Evolutionary conservation across 768 basidiomycete species (phyloP), one percentile per base, ranked within the genome.

Genomic region (Mycena indigotica): DNA sequence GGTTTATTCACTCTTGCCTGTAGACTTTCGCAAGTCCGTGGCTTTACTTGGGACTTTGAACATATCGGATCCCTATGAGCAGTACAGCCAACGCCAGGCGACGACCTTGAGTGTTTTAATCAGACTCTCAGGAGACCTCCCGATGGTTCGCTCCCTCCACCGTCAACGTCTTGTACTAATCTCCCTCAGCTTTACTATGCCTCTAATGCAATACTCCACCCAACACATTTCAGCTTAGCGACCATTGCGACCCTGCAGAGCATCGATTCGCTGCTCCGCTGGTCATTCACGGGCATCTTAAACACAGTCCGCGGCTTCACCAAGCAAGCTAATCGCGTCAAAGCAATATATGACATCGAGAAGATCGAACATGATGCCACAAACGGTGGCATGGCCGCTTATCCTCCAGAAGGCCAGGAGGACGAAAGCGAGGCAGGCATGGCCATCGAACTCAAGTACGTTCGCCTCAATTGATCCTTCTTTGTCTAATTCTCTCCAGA

Each of bases 401-500:
- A 63, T 51, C 61, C 61, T 3, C 61, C 61, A 1, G 19, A 53
- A 6, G 57, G 30, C 38, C 23, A 30, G 25, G 57, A 45, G 6
- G 51, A 59, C n/a, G 61, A 45, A 4, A 51, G 56, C n/a, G 61
- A 49, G 39, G 19, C 49, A 3, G 61, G 61, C 35, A 59, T 63
- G 57, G 50, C 61, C 5, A 39, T 59, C 35, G 57, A 63, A 52
- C 29, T 59, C 25, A 53, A 40, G 61, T 56, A 48, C 24, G 52
- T 53, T 12, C 19, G 17, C 23, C 17, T 17, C 1, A 15, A 30
- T 21, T 41, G 28, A 12, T 30, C 29, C 19, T 40, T 56, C 26
- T 56, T n/a, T n/a, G n/a, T n/a, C 25, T 24, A 19, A 19, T 10
- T 1, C 21, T 51, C n/a, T 6, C 5, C 55, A 80, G 77, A 16